Percentiles rank a stretch among this genome's conserved stretches.
phyloP scores from a whole-genome alignment of 2,329 filamentous ascomycete species.

The Sclerotinia sclerotiorum region DNA sequence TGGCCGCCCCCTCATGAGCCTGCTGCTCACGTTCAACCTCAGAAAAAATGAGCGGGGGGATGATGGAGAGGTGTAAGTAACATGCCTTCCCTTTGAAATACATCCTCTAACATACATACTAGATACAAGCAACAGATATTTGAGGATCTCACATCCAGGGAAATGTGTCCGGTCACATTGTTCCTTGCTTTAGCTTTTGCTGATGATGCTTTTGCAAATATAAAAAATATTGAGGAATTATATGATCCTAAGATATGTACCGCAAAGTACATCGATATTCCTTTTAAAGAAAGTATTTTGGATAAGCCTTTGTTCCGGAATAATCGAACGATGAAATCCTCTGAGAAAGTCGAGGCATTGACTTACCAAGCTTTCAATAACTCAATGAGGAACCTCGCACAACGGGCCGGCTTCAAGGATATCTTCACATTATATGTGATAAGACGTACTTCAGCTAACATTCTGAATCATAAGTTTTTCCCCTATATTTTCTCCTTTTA shows the following conservation, averaged over 20 bases:
- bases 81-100: not conserved
- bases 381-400: not conserved
- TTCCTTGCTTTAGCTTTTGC: not conserved
- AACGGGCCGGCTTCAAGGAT: not conserved
- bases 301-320: not conserved
- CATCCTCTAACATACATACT: not conserved
- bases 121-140: not conserved
- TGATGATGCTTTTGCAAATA: not conserved
- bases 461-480: not conserved
- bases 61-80: not conserved
- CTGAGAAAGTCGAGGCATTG: fast-evolving
- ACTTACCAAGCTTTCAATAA: not conserved
- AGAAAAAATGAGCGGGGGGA: not conserved
- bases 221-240: not conserved
- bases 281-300: not conserved
- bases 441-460: not conserved
- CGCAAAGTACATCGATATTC: not conserved
- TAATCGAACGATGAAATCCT: not conserved
- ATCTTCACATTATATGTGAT: not conserved
- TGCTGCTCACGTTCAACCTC: not conserved
- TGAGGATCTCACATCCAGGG: not conserved
- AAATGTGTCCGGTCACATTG: not conserved
- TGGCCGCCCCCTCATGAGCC: not conserved
- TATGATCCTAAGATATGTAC: not conserved
- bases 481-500: not conserved